Evolutionary conservation across 176 grass and related monocot genomes (phyloP).

Genomic region (Olyra latifolia): DNA sequence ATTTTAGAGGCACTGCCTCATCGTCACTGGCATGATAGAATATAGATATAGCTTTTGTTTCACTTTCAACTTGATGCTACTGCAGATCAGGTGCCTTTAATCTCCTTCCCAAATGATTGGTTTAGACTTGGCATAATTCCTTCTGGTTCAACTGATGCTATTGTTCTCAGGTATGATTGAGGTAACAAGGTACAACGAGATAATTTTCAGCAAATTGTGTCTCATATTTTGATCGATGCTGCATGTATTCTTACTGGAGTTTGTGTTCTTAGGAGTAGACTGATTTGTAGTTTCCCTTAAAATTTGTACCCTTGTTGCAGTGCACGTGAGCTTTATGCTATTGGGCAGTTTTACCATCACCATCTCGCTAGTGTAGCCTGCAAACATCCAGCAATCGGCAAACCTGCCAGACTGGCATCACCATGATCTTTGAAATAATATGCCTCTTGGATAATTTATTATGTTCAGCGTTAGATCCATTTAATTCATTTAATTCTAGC

Average conservation of each 20-base stretch:
- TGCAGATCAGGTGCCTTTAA: constrained; percentile 51
- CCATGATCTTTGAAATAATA: constrained; percentile 13
- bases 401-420: constrained; percentile 11
- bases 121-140: constrained; percentile 94
- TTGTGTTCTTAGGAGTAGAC: constrained; percentile 19
- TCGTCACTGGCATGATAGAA: not conserved
- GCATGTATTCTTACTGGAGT: not conserved
- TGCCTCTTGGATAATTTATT: not conserved
- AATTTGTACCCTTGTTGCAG: not conserved
- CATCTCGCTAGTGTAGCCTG: constrained; percentile 2
- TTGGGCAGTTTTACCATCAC: not conserved
- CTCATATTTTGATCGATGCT: not conserved
- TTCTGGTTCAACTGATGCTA: constrained; percentile 95
- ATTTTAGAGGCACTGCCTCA: constrained; percentile 7
- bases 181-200: not conserved
- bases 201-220: not conserved
- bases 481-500: not conserved
- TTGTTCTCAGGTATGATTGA: constrained; percentile 77
- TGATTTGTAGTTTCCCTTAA: not conserved
- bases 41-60: constrained; percentile 10
- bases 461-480: not conserved
- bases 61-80: constrained; percentile 31
- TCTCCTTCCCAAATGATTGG: constrained; percentile 90
- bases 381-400: not conserved
- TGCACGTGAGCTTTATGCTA: not conserved